Evolutionary conservation across 2,329 filamentous ascomycete genomes (phyloP), one percentile per base, ranked within the genome.

Genomic region (Ceratocystis colombiana): DNA sequence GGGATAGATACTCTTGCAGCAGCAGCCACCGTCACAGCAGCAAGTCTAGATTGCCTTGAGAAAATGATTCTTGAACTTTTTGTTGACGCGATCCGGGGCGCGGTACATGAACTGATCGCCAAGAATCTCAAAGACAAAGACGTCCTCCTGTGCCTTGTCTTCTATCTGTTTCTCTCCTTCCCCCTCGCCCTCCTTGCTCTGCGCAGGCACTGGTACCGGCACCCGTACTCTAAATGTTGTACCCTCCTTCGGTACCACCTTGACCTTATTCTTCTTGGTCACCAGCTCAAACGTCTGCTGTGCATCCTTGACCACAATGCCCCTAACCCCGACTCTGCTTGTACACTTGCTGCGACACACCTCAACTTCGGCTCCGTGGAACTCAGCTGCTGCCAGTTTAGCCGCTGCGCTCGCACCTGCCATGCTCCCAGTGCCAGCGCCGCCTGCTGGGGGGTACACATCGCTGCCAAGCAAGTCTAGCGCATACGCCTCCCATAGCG

Each of bases 31-130:
- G 33, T 10, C 33, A 37, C 33, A 37, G 8, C 37, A 41, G 37
- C 37, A 41, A 57, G 25, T 22, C 88, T 79, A 96, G 15, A 96
- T 75, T 70, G 89, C 85, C 62, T 85, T 81, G 69, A 91, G 79
- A 72, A 89, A 90, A 73, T 93, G 91, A 73, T 84, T 81, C 76
- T 94, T 96, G 76, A 96, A 96, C 77, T 96, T 97, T 77, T 85
- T 90, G 71, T 88, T 96, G 62, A 91, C 90, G 25, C 94, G 80
- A 73, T 97, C 93, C 17, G 88, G 85, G 1, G 93, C 86, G 10
- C 91, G 82, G 70, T 87, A 84, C 79, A 90, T 85, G 72, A 97
- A 92, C 73, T 95, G 90, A 71, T 90, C 88, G 2, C 94, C 94
- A 69, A 93, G 83, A 1, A 97, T 79, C 74, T 97, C 93, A 71